These are phyloP conservation scores for Bipolaris gigantea DNA, from an alignment of 2,329 filamentous ascomycete genomes.

Conservation along the genomic window DNA sequence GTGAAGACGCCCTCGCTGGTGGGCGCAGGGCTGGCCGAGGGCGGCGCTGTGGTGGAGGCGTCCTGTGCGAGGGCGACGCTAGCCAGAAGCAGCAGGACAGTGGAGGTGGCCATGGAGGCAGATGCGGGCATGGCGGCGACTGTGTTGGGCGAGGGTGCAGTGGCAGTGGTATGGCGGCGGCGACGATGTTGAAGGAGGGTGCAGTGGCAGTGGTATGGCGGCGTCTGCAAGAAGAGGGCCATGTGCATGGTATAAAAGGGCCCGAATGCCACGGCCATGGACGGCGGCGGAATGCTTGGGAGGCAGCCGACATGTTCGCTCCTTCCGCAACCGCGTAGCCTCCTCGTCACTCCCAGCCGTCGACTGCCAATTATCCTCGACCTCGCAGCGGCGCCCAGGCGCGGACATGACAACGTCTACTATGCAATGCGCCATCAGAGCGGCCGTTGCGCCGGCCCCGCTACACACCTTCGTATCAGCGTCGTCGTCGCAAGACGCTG, in stretches of 20 bases:
- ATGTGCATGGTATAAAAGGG: background rate
- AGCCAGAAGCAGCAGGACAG: slow-evolving; percentile 34
- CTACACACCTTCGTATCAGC: slow-evolving; percentile 37
- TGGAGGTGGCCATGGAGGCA: slow-evolving; percentile 19
- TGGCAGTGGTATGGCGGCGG: slow-evolving; percentile 5
- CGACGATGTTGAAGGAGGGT: background rate
- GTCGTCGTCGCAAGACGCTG: slow-evolving; percentile 9
- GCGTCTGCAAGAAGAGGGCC: background rate
- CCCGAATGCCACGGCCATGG: no score
- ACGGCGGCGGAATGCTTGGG: slow-evolving; percentile 13
- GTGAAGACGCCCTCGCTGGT: slow-evolving; percentile 30
- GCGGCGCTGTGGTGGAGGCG: slow-evolving; percentile 9
- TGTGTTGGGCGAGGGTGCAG: background rate
- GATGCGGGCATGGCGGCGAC: slow-evolving; percentile 28
- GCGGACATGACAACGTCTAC: slow-evolving; percentile 32
- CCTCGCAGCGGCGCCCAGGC: slow-evolving; percentile 10
- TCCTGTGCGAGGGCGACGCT: slow-evolving; percentile 24
- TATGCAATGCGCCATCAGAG: slow-evolving; percentile 20
- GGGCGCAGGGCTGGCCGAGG: slow-evolving; percentile 15
- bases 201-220: background rate
- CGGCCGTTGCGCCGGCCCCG: slow-evolving; percentile 33
- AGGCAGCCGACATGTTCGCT: slow-evolving; percentile 27
- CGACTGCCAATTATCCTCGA: slow-evolving; percentile 25
- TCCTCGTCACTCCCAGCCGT: slow-evolving; percentile 19
- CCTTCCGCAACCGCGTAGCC: slow-evolving; percentile 38